These are phyloP conservation scores for Podospora bellae-mahoneyi DNA, from an alignment of 495 filamentous ascomycete species.

Conservation along the genomic window DNA sequence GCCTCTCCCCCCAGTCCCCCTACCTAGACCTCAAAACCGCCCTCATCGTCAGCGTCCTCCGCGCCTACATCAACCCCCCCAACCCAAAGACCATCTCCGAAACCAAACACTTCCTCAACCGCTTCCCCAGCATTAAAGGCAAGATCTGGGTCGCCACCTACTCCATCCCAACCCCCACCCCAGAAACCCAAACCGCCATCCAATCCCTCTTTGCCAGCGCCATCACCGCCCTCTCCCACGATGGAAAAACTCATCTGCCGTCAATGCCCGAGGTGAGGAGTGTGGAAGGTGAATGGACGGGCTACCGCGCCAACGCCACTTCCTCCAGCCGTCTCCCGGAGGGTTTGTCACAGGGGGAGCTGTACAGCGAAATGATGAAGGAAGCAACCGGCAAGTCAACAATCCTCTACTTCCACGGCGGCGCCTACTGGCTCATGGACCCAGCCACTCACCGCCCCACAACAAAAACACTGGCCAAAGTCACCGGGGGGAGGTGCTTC, in stretches of 20 bases:
- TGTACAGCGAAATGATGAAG: conserved; percentile 68
- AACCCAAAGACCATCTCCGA: conserved; percentile 52
- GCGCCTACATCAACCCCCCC: conserved; percentile 52
- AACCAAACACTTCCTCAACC: conserved; percentile 58
- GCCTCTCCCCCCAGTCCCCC: conserved; percentile 59
- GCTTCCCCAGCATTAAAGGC: conserved; percentile 69
- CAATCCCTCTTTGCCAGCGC: conserved; percentile 59
- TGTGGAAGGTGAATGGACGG: conserved; percentile 87
- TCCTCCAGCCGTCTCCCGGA: conserved; percentile 52
- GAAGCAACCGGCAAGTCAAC: conserved; percentile 66
- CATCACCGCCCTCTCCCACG: conserved; percentile 59
- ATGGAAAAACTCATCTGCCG: conserved; percentile 39
- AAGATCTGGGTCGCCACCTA: conserved; percentile 76
- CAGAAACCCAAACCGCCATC: conserved; percentile 56
- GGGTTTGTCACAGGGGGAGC: conserved; percentile 60
- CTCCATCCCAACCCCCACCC: conserved; percentile 43
- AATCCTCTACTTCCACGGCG: conserved; percentile 85
- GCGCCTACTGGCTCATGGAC: conserved; percentile 79
- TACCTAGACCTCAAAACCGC: conserved; percentile 80
- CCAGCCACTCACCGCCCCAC: conserved; percentile 60
- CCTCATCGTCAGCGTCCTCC: conserved; percentile 65
- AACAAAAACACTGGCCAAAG: conserved; percentile 48
- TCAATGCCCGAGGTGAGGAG: conserved; percentile 51
- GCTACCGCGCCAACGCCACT: conserved; percentile 60
- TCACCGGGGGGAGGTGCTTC: conserved; percentile 59